Percentiles rank a stretch among this genome's conserved stretches.
phyloP scores from a whole-genome alignment of 805 yeast genomes.

The Candida maesae region DNA sequence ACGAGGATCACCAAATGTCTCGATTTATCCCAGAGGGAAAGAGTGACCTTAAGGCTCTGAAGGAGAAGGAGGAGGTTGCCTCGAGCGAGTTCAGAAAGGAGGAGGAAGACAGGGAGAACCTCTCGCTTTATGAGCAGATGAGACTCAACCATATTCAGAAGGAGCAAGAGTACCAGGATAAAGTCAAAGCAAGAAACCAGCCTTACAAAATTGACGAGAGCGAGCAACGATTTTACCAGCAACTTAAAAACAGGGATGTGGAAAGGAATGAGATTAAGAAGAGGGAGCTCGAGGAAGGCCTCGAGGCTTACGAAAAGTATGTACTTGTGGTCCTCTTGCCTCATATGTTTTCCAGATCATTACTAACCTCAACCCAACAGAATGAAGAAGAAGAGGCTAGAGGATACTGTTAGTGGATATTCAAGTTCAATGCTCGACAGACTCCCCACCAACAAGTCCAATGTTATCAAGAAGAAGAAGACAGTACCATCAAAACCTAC shows the following conservation, averaged over 20 bases:
- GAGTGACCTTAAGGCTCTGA: constrained; percentile 22
- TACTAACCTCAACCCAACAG: neutral
- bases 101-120: constrained; percentile 21
- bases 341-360: too few relatives aligned
- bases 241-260: constrained; percentile 8
- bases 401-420: too few relatives aligned
- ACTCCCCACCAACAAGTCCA: neutral
- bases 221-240: constrained; percentile 21
- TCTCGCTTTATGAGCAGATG: constrained; percentile 28
- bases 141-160: constrained; percentile 22
- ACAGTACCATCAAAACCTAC: neutral
- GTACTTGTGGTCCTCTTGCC: too few relatives aligned
- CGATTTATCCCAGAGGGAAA: constrained; percentile 27
- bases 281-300: constrained; percentile 20
- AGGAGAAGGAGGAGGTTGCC: constrained; percentile 18
- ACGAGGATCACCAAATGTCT: constrained; percentile 26
- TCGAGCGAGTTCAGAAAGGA: constrained; percentile 18
- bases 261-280: constrained; percentile 14
- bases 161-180: constrained; percentile 24
- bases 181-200: constrained; percentile 22
- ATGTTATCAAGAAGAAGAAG: constrained; percentile 1
- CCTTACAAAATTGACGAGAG: constrained; percentile 17
- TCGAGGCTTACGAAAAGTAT: constrained; percentile 20
- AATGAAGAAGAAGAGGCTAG: neutral
- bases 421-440: too few relatives aligned